phyloP scores from a whole-genome alignment of 768 basidiomycete species.

The Chalciporus piperatus region DNA sequence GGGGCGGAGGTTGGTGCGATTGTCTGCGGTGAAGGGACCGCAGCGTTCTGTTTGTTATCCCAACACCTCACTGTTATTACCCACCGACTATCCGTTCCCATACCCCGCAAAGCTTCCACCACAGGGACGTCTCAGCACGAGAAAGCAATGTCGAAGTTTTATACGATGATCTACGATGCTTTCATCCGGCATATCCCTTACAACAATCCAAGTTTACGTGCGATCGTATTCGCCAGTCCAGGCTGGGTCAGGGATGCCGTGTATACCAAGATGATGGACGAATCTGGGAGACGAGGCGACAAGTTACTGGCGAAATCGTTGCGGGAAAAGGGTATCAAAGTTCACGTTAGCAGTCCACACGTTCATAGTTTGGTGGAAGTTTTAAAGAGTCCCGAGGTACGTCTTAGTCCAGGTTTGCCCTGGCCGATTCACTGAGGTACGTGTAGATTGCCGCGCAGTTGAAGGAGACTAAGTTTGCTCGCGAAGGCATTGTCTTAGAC shows the following conservation, averaged over 20 bases:
- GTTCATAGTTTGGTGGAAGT: constrained; percentile 96
- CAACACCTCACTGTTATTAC: constrained; percentile 95
- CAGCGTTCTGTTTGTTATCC: constrained; percentile 91
- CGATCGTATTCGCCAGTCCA: constrained; percentile 94
- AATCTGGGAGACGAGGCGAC: constrained; percentile 79
- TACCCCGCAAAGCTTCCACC: constrained; percentile 89
- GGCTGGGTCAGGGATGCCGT: constrained; percentile 94
- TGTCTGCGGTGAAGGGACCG: constrained; percentile 93
- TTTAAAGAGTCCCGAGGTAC: constrained; percentile 89
- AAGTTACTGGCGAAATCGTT: constrained; percentile 74
- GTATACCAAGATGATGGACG: constrained; percentile 76
- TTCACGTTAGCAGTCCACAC: constrained; percentile 91
- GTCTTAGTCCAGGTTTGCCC: constrained; percentile 9
- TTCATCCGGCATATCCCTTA: constrained; percentile 92
- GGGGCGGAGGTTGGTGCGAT: constrained; percentile 97
- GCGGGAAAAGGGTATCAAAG: constrained; percentile 82
- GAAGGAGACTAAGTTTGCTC: constrained; percentile 95
- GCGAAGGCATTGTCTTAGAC: constrained; percentile 89
- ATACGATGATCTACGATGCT: constrained; percentile 78
- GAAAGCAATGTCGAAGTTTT: constrained; percentile 84
- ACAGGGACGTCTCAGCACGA: constrained; percentile 84
- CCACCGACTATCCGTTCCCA: constrained; percentile 82
- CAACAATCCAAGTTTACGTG: constrained; percentile 65
- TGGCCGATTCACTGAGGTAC: constrained; percentile 1
- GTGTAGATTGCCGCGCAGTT: constrained; percentile 66